Percentiles rank a stretch among this genome's conserved stretches.
Evolutionary conservation across 2,329 filamentous ascomycete species (phyloP).

Genomic region (Microdochium paspali): DNA sequence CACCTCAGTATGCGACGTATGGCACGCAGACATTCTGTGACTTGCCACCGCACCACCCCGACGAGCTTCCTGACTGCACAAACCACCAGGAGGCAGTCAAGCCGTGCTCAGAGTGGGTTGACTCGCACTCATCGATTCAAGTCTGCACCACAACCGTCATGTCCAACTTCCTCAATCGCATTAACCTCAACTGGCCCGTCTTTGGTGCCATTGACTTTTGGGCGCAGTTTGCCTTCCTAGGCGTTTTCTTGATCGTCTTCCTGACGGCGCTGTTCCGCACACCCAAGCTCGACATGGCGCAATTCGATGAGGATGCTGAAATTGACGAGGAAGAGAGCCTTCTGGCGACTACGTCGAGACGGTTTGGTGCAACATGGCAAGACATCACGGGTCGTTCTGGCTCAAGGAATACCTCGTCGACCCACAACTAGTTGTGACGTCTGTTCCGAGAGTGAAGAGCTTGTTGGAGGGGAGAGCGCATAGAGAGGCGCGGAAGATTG

Average conservation of each 20-base stretch:
- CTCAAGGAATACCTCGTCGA: slow-evolving; percentile 1
- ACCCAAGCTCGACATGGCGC: slow-evolving; percentile 64
- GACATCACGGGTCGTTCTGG: slow-evolving; percentile 56
- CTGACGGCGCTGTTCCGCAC: slow-evolving; percentile 70
- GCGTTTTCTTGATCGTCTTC: slow-evolving; percentile 74
- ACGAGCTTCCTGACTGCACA: slow-evolving; percentile 66
- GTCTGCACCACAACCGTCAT: slow-evolving; percentile 89
- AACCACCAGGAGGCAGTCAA: slow-evolving; percentile 62
- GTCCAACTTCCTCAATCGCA: slow-evolving; percentile 85
- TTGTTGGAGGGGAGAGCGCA: no score
- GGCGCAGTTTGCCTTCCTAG: slow-evolving; percentile 89
- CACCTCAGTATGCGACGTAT: slow-evolving; percentile 89
- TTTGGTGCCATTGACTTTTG: slow-evolving; percentile 92
- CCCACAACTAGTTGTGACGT: neutral
- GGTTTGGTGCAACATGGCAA: slow-evolving; percentile 82
- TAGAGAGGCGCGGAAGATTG: no score
- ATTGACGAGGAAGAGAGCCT: slow-evolving; percentile 90
- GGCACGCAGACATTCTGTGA: slow-evolving; percentile 93
- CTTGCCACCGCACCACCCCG: slow-evolving; percentile 50
- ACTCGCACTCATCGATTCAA: slow-evolving; percentile 60
- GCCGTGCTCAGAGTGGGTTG: slow-evolving; percentile 70
- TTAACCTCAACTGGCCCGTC: slow-evolving; percentile 90
- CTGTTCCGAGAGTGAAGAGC: no score
- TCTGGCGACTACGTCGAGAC: slow-evolving; percentile 69
- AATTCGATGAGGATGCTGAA: slow-evolving; percentile 82